Percentiles rank a stretch among this genome's conserved stretches.
phyloP scores from a whole-genome alignment of 2,329 filamentous ascomycete species.

The Pyrenophora graminea region DNA sequence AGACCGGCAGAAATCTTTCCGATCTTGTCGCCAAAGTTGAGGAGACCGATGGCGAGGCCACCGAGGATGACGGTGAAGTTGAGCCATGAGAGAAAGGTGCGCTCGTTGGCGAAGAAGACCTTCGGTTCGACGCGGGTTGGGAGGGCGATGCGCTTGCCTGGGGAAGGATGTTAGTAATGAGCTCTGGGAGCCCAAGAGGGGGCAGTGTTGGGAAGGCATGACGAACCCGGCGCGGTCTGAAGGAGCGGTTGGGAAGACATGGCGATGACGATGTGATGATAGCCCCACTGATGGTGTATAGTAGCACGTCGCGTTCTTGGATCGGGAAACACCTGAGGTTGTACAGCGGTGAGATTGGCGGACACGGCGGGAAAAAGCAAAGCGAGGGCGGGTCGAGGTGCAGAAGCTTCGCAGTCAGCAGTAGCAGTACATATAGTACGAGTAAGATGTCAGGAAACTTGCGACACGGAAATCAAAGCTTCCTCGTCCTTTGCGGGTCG shows the following conservation, averaged over 20 bases:
- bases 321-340: background rate
- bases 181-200: background rate
- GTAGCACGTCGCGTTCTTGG: constrained; percentile 11
- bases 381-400: constrained; percentile 12
- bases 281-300: constrained; percentile 19
- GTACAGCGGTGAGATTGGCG: constrained; percentile 15
- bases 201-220: background rate
- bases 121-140: constrained; percentile 98
- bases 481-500: constrained; percentile 6
- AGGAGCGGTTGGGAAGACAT: constrained; percentile 98
- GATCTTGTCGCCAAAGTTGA: constrained; percentile 95
- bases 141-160: constrained; percentile 97
- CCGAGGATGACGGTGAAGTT: constrained; percentile 99
- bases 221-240: constrained; percentile 84
- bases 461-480: constrained; percentile 6
- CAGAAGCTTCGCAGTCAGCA: background rate
- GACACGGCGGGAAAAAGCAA: background rate
- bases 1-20: constrained; percentile 92
- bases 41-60: constrained; percentile 91
- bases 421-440: background rate
- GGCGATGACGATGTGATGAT: constrained; percentile 34
- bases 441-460: background rate
- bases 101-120: constrained; percentile 99
- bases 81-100: constrained; percentile 98
- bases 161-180: constrained; percentile 6